These are phyloP conservation scores for Tylopilus sp. DNA, from an alignment of 768 basidiomycete species.

Conservation along the genomic window DNA sequence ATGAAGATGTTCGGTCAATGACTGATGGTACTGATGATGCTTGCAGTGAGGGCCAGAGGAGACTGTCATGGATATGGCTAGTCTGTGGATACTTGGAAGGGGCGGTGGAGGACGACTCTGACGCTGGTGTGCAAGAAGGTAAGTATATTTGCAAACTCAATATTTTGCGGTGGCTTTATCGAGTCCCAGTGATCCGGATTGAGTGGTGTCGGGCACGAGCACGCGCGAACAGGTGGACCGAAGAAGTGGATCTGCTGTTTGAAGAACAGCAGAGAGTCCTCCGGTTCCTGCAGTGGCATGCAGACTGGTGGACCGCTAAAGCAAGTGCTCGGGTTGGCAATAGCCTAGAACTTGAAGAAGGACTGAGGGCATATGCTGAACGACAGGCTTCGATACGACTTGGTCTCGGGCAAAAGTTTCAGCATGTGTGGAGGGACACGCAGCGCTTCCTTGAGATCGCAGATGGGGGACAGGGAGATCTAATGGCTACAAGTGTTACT, in stretches of 20 bases:
- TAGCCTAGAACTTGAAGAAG: too few relatives aligned
- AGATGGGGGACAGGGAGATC: neutral
- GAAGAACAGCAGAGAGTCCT: neutral
- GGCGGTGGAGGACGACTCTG: neutral
- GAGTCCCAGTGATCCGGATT: neutral
- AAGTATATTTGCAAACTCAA: neutral
- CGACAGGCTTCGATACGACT: too few relatives aligned
- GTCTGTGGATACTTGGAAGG: neutral
- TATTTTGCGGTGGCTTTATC: neutral
- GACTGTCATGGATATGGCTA: too few relatives aligned
- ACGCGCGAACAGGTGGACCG: neutral
- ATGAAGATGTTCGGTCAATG: neutral
- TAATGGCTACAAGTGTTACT: neutral
- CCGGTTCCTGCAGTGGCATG: neutral
- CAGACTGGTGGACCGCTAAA: neutral
- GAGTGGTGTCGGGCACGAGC: neutral
- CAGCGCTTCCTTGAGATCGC: too few relatives aligned
- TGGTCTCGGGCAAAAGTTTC: too few relatives aligned
- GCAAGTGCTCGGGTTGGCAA: neutral
- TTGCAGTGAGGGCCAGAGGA: neutral
- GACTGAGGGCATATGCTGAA: too few relatives aligned
- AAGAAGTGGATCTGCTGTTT: neutral
- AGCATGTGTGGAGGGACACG: too few relatives aligned
- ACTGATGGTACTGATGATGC: neutral
- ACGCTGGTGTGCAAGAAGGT: neutral